phyloP scores from a whole-genome alignment of 495 filamentous ascomycete genomes.

The Xylaria telfairii region DNA sequence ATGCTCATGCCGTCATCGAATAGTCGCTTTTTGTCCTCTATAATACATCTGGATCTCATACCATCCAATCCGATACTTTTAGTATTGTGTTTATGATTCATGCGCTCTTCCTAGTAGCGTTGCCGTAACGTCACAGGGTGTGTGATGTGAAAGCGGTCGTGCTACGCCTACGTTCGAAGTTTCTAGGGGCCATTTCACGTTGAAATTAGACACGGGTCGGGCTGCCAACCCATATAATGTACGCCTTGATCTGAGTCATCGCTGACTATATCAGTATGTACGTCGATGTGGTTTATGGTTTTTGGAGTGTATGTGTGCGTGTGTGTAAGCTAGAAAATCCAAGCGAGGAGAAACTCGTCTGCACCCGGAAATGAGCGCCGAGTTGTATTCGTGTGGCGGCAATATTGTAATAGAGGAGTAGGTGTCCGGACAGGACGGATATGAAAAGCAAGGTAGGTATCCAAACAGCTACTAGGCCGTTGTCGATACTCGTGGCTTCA shows the following conservation, averaged over 20 bases:
- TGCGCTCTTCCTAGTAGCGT: background rate
- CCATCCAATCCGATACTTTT: background rate
- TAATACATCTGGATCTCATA: background rate
- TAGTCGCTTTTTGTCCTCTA: background rate
- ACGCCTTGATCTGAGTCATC: background rate
- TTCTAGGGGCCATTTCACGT: background rate
- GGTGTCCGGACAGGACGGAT: background rate
- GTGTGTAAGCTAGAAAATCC: background rate
- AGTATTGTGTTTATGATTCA: background rate
- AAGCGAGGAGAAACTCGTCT: background rate
- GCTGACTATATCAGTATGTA: background rate
- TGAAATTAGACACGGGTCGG: background rate
- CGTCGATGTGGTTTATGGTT: background rate
- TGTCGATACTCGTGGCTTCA: background rate
- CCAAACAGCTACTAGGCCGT: too few relatives aligned
- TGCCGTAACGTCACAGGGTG: background rate
- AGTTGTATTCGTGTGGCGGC: background rate
- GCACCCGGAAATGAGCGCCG: background rate
- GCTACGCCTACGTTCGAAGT: background rate
- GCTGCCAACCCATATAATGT: background rate
- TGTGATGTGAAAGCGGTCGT: background rate
- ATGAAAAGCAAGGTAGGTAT: background rate
- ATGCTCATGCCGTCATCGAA: background rate
- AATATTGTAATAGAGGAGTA: background rate
- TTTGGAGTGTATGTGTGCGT: too few relatives aligned